phyloP scores from a whole-genome alignment of 2,329 filamentous ascomycete species.

The Penicillium vulpinum region DNA sequence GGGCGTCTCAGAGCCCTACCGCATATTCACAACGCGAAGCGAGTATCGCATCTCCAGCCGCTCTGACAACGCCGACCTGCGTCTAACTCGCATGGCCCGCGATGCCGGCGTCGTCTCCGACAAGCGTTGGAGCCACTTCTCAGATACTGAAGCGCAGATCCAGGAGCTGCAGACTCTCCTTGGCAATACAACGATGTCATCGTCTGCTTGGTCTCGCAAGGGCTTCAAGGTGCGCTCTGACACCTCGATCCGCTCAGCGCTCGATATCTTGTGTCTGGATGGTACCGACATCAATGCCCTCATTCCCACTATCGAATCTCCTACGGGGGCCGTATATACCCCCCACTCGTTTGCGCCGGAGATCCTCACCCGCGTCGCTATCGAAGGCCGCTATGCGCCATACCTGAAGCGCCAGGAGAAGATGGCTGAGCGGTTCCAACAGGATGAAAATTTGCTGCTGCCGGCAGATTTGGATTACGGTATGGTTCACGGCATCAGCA shows the following conservation, averaged over 20 bases:
- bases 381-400: constrained; percentile 83
- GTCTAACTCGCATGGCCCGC: constrained; percentile 77
- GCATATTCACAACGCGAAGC: constrained; percentile 95
- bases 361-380: constrained; percentile 69
- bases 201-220: constrained; percentile 65
- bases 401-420: constrained; percentile 74
- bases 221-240: constrained; percentile 72
- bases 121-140: constrained; percentile 71
- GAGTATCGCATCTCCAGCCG: constrained; percentile 93
- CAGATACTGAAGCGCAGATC: constrained; percentile 66
- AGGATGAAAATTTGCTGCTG: constrained; percentile 73
- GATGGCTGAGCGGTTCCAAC: constrained; percentile 65
- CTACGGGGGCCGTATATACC: constrained; percentile 43
- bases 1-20: constrained; percentile 93
- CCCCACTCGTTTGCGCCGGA: constrained; percentile 52
- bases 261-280: constrained; percentile 74
- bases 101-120: constrained; percentile 77
- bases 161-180: constrained; percentile 65
- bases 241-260: constrained; percentile 66
- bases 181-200: constrained; percentile 56
- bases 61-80: constrained; percentile 88
- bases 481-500: constrained; percentile 69
- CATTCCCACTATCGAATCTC: constrained; percentile 50
- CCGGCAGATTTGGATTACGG: constrained; percentile 77
- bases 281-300: constrained; percentile 62